Evolutionary conservation across 2,329 filamentous ascomycete genomes (phyloP), one percentile per base, ranked within the genome.

Genomic region (Akanthomyces lecanii): DNA sequence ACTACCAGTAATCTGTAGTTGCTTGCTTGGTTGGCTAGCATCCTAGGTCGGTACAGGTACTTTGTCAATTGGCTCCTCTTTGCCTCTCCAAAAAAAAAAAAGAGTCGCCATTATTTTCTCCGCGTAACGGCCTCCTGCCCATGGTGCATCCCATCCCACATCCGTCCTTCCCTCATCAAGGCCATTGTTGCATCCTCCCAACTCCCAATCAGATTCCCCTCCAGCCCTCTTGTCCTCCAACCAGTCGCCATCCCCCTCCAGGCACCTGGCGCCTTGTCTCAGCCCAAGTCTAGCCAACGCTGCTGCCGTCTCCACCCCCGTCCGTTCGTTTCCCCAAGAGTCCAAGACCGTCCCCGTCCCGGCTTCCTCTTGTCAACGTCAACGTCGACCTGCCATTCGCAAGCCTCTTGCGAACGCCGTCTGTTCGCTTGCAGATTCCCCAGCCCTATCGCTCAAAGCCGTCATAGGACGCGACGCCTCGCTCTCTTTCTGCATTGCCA

Each of bases 391-490:
- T 36, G 23, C 18, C 38, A 50, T 44, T 57, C 61, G 53, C 53
- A 63, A 63, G 14, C 54, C 61, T 56, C 61, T 57, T 63, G 53
- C 47, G 47, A 53, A 61, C 25, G 47, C 47, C 21, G 42, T 16
- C 25, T 47, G 18, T 25, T 16, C n/a, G n/a, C 48, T 21, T 45
- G 47, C 50, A 53, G 47, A 52, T 44, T 12, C 33, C 21, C 38
- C 48, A 61, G 58, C 58, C 48, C 50, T 61, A 61, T 36, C 47
- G 18, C 45, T 4, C 21, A 12, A 11, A 28, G 11, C 36, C 16
- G 33, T 2, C 30, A 3, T 30, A 30, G 18, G 58, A 53, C 58
- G 36, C 58, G 58, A 61, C 50, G 51, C 28, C 33, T 51, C 21
- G 21, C 21, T 28, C 33, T 12, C 2, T 12, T 25, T 52, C 40